Evolutionary conservation across 345 rosid species (phyloP).

Genomic region (Murraya paniculata): DNA sequence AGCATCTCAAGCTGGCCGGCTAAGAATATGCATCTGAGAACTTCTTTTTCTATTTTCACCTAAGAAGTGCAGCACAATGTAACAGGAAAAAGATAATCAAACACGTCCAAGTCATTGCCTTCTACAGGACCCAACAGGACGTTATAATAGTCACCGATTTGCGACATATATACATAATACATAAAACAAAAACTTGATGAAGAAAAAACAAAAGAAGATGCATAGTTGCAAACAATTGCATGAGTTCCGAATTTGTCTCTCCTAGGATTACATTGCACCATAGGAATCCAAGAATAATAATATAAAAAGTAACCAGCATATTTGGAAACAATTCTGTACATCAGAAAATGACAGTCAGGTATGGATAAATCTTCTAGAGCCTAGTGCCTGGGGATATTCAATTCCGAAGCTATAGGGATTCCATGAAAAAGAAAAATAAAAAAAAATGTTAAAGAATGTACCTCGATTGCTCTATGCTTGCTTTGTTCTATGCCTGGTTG

Average conservation of each 20-base stretch:
- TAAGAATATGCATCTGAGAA: background rate
- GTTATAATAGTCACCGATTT: background rate
- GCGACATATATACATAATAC: background rate
- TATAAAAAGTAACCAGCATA: background rate
- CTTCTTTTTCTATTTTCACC: background rate
- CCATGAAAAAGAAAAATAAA: background rate
- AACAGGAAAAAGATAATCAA: background rate
- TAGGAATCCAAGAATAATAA: background rate
- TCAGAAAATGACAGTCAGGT: conserved; percentile 6
- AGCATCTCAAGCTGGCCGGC: conserved; percentile 9
- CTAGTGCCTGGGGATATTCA: background rate
- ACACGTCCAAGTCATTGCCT: conserved; percentile 11
- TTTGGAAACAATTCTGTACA: background rate
- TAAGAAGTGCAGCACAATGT: background rate
- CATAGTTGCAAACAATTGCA: background rate
- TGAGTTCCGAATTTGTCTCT: background rate
- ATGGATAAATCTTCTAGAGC: background rate
- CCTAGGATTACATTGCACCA: background rate
- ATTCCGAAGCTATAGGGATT: conserved; percentile 21
- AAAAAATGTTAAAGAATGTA: conserved; percentile 5
- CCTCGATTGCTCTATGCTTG: conserved; percentile 27
- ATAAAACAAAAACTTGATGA: background rate
- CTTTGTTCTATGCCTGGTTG: conserved; percentile 30
- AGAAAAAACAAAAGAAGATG: background rate
- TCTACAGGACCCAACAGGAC: background rate